A percentile compares a stretch with the other conserved stretches of the same genome.
Evolutionary conservation across 495 filamentous ascomycete genomes (phyloP).

Genomic region (Penicillium malachiteum): DNA sequence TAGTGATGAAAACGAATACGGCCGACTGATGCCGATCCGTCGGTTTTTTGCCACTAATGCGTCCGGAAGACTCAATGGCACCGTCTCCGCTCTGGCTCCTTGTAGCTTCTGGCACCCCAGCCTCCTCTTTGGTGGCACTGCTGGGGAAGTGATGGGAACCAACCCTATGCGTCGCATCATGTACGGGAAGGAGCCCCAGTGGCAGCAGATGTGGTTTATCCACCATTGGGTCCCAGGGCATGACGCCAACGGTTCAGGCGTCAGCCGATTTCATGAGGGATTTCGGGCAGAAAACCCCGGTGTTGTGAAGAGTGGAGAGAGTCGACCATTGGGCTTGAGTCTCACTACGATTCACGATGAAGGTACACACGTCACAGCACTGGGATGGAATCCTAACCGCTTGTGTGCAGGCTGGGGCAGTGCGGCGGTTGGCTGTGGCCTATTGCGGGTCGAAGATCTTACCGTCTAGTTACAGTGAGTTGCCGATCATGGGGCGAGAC

Average conservation of each 20-base stretch:
- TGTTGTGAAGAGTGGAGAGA: constrained; percentile 33
- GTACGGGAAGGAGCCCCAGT: constrained; percentile 53
- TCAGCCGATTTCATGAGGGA: constrained; percentile 59
- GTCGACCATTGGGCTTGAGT: constrained; percentile 34
- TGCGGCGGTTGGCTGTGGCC: constrained; percentile 60
- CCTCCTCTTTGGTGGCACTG: constrained; percentile 54
- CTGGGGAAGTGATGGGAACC: constrained; percentile 52
- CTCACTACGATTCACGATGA: constrained; percentile 58
- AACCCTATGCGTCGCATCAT: constrained; percentile 58
- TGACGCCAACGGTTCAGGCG: constrained; percentile 33
- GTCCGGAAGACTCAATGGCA: constrained; percentile 36
- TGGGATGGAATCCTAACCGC: constrained; percentile 69
- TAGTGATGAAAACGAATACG: constrained; percentile 58
- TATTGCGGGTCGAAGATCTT: constrained; percentile 69
- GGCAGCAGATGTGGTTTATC: constrained; percentile 61
- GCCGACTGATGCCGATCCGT: constrained; percentile 52
- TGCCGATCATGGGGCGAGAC: constrained; percentile 6
- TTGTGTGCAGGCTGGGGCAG: constrained; percentile 63
- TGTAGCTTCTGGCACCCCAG: constrained; percentile 53
- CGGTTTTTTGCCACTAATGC: constrained; percentile 54
- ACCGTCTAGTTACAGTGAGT: constrained; percentile 34
- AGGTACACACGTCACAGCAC: constrained; percentile 50
- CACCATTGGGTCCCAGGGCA: constrained; percentile 55
- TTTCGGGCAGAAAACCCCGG: constrained; percentile 50
- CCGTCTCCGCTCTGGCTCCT: constrained; percentile 39